Evolutionary conservation across 1,284 basidiomycete genomes (phyloP), one percentile per base, ranked within the genome.

Genomic region (Agaricales sp.): DNA sequence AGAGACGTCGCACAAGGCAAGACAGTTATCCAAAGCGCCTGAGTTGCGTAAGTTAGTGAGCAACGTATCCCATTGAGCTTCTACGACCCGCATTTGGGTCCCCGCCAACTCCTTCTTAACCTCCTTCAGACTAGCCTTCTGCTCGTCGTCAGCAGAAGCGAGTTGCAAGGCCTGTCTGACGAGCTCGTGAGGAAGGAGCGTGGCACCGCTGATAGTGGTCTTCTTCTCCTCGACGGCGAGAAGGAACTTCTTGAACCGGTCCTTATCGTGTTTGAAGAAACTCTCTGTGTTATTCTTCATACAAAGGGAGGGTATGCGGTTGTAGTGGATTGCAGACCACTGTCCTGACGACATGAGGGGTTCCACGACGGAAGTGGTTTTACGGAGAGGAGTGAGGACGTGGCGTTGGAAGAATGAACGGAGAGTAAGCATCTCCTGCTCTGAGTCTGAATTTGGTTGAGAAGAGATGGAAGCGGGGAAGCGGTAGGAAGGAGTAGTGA

Each of bases 1-100:
- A 0, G 80, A 84, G 12, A 87, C 82, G 56, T 87, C 85, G 58
- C 81, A 85, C 11, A 87, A 59, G 0, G 83, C 83, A n/a, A 87
- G 61, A 4, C 73, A 69, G 54, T 78, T 83, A 0, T 80, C 72
- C 37, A 88, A 56, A 8, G 64, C 60, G 0, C 81, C 80, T 0
- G 73, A 67, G 37, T 76, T 75, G 12, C 68, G 64, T 6, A 87
- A 62, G 4, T 69, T 68, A 13, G 67, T 61, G 16, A 87, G 63
- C 24, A 87, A 66, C 0, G 76, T 65, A 49, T 71, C 69, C 85
- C 84, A 88, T 59, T 87, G 85, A 0, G 69, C 72, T 51, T 85
- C 74, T 3, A 77, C 55, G 38, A 80, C 74, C 22, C 69, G 64
- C 18, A 61, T 39, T 54, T 69, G 58, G n/a, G 59, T 60, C 43